phyloP scores from a whole-genome alignment of 441 rosid genomes.

The Croton setiger region DNA sequence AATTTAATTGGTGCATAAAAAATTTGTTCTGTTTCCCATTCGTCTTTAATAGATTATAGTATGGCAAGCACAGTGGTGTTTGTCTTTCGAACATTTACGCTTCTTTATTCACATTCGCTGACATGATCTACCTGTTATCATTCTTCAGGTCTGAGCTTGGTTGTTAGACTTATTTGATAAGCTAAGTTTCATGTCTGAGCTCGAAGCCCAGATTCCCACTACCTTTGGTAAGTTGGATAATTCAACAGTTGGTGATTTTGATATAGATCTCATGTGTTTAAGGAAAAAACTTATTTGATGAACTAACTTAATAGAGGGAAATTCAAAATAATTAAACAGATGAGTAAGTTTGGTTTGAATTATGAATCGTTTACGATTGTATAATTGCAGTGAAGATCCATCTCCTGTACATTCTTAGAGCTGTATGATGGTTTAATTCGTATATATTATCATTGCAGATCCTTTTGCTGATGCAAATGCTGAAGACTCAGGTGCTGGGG shows the following conservation, averaged over 20 bases:
- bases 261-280: neutral
- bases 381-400: neutral
- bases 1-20: too few species aligned
- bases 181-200: constrained; percentile 90
- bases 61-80: neutral
- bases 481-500: constrained; percentile 85
- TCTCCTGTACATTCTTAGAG: neutral
- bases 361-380: neutral
- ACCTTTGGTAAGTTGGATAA: constrained; percentile 54
- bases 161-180: constrained; percentile 39
- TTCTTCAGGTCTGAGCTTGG: constrained; percentile 52
- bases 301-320: too few species aligned
- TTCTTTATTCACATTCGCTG: neutral
- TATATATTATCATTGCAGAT: constrained; percentile 30
- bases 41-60: too few species aligned
- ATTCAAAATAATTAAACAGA: neutral
- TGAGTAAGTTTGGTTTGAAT: neutral
- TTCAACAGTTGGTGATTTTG: neutral
- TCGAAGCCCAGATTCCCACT: constrained; percentile 76
- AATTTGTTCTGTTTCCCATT: too few species aligned
- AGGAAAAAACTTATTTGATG: neutral
- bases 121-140: constrained; percentile 1
- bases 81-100: neutral
- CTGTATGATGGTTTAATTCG: neutral
- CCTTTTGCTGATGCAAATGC: constrained; percentile 93